Evolutionary conservation across 148 eudicot genomes (phyloP), one percentile per base, ranked within the genome.

Genomic region (Agrostemma githago): DNA sequence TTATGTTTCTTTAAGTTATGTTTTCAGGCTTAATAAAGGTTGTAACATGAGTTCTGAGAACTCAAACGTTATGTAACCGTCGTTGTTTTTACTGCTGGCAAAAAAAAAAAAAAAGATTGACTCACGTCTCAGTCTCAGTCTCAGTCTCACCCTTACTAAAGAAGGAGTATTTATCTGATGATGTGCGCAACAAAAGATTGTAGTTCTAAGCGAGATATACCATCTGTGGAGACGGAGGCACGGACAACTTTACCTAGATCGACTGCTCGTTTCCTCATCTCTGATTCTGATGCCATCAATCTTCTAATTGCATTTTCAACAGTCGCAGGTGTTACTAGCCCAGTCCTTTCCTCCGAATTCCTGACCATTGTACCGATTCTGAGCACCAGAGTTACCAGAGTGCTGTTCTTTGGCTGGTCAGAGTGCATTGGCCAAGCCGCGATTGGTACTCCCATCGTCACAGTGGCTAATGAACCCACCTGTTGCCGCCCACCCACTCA

Each of bases 371-470:
- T 2, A 0, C 88, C 89, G 46, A 85, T 63, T 15, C 73, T 77
- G 2, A 90, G 57, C 39, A 82, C 70, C 34, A 82, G 69, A 0
- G 85, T 82, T 8, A 88, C 56, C 1, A 90, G 43, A 15, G 79
- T 19, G 4, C 83, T 41, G 56, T 89, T 86, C 76, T 70, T 84
- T 5, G 94, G 94, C 72, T 89, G 94, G 53, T 90, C 95, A 0
- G 88, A 86, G 51, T 88, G 91, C 89, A 88, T 88, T 0, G 95
- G 95, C 95, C 91, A 88, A 0, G 89, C 77, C 2, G 78, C 83
- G 0, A 89, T 77, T 2, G 94, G 91, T 46, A 89, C 94, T 4
- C 91, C 95, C 88, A 85, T 82, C 8, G 78, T 79, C 3, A 66
- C 92, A 88, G 21, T 87, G 86, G 56, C 87, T 84, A 79, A 88